These are phyloP conservation scores for Panicum virgatum DNA, from an alignment of 202 grass and related monocot genomes.

Conservation along the genomic window DNA sequence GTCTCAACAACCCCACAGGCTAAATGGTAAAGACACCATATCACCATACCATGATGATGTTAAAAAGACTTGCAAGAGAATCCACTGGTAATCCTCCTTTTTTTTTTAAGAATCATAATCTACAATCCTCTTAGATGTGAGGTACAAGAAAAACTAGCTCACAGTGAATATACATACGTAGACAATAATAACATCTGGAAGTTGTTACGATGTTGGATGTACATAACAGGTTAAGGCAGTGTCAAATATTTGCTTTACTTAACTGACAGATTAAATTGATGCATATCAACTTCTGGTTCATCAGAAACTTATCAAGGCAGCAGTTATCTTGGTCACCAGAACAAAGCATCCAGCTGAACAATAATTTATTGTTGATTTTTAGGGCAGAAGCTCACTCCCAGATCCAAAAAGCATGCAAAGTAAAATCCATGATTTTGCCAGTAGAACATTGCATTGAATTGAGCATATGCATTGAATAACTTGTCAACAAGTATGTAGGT, in stretches of 20 bases:
- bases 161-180: neutral
- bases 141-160: neutral
- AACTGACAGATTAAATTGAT: neutral
- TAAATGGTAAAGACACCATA: neutral
- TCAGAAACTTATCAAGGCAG: neutral
- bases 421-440: neutral
- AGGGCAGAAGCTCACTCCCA: neutral
- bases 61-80: too few species aligned
- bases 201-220: neutral
- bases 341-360: neutral
- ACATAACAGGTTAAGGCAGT: neutral
- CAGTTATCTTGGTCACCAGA: neutral
- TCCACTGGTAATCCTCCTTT: neutral
- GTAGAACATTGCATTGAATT: neutral
- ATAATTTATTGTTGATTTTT: neutral
- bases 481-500: neutral
- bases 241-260: neutral
- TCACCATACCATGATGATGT: too few species aligned
- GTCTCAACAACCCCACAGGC: neutral
- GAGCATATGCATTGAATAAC: neutral
- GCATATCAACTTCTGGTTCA: neutral
- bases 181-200: neutral
- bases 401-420: neutral
- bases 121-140: conserved; percentile 7
- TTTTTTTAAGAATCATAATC: neutral